Evolutionary conservation across 805 yeast species (phyloP).

Genomic region (Candida pini): DNA sequence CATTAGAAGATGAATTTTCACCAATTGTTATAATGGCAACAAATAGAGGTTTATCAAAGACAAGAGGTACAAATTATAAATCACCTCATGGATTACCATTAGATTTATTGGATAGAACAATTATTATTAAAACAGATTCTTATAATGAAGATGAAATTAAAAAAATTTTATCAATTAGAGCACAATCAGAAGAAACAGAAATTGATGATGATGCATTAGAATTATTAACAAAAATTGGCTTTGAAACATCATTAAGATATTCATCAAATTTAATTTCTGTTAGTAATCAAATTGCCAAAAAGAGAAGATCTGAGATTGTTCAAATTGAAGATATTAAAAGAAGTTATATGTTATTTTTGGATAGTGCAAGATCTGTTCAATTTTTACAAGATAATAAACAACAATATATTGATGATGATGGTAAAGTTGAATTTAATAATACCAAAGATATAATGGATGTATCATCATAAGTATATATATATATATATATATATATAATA

Average conservation of each 20-base stretch:
- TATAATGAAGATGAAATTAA: slow-evolving; percentile 78
- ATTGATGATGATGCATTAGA: slow-evolving; percentile 67
- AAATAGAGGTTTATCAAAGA: slow-evolving; percentile 87
- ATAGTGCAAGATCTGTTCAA: slow-evolving; percentile 74
- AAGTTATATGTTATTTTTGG: slow-evolving; percentile 76
- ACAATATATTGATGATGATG: slow-evolving; percentile 75
- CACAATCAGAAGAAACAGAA: slow-evolving; percentile 68
- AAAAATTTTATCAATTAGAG: slow-evolving; percentile 76
- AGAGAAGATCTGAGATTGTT: slow-evolving; percentile 65
- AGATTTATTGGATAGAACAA: slow-evolving; percentile 84
- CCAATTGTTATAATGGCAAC: slow-evolving; percentile 96
- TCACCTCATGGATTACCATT: slow-evolving; percentile 98
- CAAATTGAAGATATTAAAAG: slow-evolving; percentile 72
- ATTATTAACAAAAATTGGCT: slow-evolving; percentile 66
- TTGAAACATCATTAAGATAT: slow-evolving; percentile 79
- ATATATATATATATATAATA: no score
- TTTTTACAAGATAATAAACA: slow-evolving; percentile 46
- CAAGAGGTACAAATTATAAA: slow-evolving; percentile 83
- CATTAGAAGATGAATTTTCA: slow-evolving; percentile 85
- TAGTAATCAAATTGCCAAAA: slow-evolving; percentile 73
- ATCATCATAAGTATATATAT: not conserved
- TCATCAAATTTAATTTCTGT: slow-evolving; percentile 90
- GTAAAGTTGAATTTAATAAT: slow-evolving; percentile 56
- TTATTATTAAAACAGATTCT: slow-evolving; percentile 90
- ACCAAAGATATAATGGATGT: slow-evolving; percentile 33